These are phyloP conservation scores for Farysia itapuensis DNA, from an alignment of 1,284 basidiomycete species.

Conservation along the genomic window DNA sequence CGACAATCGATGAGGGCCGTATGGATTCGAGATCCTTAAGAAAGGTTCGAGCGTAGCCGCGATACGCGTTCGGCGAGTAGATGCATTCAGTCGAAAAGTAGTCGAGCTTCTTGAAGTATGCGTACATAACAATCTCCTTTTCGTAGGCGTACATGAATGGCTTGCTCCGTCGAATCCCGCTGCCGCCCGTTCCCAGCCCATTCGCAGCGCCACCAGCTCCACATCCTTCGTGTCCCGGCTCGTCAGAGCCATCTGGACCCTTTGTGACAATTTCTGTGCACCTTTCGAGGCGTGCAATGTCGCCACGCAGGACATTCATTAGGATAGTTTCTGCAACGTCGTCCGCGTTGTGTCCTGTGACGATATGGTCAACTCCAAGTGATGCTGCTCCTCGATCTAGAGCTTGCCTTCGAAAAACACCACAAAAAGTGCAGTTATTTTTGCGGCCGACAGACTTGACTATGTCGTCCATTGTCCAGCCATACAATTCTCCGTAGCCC, in stretches of 20 bases:
- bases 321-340: conserved; percentile 98
- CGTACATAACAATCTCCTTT: conserved; percentile 99
- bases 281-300: conserved; percentile 87
- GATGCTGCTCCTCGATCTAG: conserved; percentile 89
- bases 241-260: conserved; percentile 36
- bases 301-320: conserved; percentile 99
- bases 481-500: conserved; percentile 92
- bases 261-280: conserved; percentile 82
- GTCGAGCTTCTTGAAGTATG: conserved; percentile 91
- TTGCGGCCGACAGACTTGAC: conserved; percentile 91
- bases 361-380: conserved; percentile 91
- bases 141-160: conserved; percentile 98
- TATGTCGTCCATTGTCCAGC: conserved; percentile 99
- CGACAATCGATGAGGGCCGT: conserved; percentile 89
- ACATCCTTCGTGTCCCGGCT: conserved; percentile 59
- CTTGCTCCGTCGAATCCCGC: conserved; percentile 93
- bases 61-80: conserved; percentile 91
- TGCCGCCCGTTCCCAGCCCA: conserved; percentile 64
- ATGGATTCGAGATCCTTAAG: conserved; percentile 93
- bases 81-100: conserved; percentile 99
- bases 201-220: conserved; percentile 27
- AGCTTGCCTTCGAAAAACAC: conserved; percentile 93
- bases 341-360: conserved; percentile 98
- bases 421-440: conserved; percentile 99
- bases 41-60: conserved; percentile 89